A percentile compares a stretch with the other conserved stretches of the same genome.
Conservation (phyloP, 2,329 filamentous ascomycete genomes). For the Orbilia ellipsospora region DNA sequence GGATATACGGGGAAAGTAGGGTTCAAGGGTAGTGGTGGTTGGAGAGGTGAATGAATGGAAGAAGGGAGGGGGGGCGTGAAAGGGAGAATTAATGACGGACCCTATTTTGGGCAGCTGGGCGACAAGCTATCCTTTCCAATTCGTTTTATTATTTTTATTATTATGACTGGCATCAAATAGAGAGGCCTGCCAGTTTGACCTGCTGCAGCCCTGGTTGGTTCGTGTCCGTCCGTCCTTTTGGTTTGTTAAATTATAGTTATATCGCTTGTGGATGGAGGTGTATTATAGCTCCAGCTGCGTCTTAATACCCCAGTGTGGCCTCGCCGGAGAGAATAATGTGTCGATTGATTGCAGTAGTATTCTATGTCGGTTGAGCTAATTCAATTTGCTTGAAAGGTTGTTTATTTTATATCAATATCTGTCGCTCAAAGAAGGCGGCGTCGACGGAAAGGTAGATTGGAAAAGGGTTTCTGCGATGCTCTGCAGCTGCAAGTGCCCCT, state of each 20-base stretch:
- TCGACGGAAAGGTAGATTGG: too few relatives aligned
- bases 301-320: neutral
- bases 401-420: too few relatives aligned
- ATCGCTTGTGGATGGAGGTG: neutral
- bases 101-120: constrained; percentile 53
- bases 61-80: neutral
- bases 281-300: constrained; percentile 6
- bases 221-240: constrained; percentile 1
- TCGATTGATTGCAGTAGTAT: too few relatives aligned
- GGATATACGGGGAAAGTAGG: neutral
- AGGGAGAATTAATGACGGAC: constrained; percentile 18
- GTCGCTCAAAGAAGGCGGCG: too few relatives aligned
- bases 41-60: constrained; percentile 1
- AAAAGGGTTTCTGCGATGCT: constrained; percentile 6
- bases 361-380: too few relatives aligned
- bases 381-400: too few relatives aligned
- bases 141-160: neutral
- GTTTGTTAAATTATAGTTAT: neutral
- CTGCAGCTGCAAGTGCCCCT: constrained; percentile 14
- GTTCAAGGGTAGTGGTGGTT: constrained; percentile 12
- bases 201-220: constrained; percentile 18
- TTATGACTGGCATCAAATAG: too few relatives aligned
- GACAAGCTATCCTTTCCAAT: constrained; percentile 2
- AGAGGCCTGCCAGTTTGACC: neutral
- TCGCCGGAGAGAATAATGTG: too few relatives aligned